These are phyloP conservation scores for Agapanthus africanus DNA, from an alignment of 106 monocot species.

Conservation along the genomic window DNA sequence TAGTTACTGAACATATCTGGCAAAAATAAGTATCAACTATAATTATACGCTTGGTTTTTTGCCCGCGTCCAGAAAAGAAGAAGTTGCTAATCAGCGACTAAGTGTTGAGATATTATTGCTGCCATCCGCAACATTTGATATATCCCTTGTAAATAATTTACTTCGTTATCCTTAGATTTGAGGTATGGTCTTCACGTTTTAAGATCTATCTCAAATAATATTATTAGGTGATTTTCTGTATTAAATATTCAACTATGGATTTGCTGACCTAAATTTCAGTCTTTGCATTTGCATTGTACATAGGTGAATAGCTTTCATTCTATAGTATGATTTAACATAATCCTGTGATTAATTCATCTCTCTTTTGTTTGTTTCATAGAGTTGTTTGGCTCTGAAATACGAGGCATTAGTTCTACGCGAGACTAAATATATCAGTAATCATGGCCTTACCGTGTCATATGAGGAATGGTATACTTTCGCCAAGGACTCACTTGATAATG, in stretches of 20 bases:
- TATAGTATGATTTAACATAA: background rate
- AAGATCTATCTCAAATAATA: background rate
- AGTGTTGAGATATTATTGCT: too few relatives aligned
- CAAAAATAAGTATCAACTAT: too few relatives aligned
- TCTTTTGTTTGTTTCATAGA: slow-evolving; percentile 26
- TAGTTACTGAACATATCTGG: too few relatives aligned
- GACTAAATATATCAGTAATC: slow-evolving; percentile 19
- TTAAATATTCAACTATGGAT: too few relatives aligned
- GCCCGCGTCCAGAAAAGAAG: too few relatives aligned
- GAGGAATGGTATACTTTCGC: slow-evolving; percentile 87
- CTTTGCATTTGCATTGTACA: background rate
- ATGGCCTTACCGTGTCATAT: slow-evolving; percentile 35
- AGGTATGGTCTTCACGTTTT: background rate
- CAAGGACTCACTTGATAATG: slow-evolving; percentile 67
- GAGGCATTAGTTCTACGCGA: slow-evolving; percentile 79
- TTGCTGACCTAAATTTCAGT: background rate
- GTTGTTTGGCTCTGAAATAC: slow-evolving; percentile 81
- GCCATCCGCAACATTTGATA: too few relatives aligned
- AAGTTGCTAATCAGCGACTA: too few relatives aligned
- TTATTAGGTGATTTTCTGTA: background rate
- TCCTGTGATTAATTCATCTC: background rate
- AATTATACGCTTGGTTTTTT: too few relatives aligned
- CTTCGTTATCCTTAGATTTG: background rate
- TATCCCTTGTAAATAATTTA: too few relatives aligned
- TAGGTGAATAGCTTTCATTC: background rate